Conservation (phyloP, 2,329 filamentous ascomycete species). For the Alternaria rosae region DNA sequence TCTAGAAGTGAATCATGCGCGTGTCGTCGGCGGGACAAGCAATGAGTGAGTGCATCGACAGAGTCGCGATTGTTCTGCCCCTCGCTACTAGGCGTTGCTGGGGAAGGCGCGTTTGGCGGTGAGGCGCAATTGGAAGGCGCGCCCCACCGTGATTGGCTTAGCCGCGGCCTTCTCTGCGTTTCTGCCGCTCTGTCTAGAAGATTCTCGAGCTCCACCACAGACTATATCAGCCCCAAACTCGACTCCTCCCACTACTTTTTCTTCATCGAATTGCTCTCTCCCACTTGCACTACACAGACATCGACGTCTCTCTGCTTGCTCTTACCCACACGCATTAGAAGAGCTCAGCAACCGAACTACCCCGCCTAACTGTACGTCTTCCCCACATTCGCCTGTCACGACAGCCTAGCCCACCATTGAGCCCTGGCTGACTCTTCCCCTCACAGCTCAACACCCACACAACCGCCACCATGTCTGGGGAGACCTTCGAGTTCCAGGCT, state of each 20-base stretch:
- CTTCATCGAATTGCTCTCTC: conserved; percentile 37
- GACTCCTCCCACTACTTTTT: conserved; percentile 27
- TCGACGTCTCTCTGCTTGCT: conserved; percentile 31
- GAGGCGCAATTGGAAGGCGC: conserved; percentile 21
- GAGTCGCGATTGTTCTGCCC: conserved; percentile 21
- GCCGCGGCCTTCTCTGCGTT: conserved; percentile 36
- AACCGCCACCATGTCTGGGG: conserved; percentile 72
- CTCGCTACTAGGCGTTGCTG: conserved; percentile 24
- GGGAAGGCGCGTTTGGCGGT: conserved; percentile 34
- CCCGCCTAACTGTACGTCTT: conserved; percentile 29
- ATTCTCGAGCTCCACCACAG: conserved; percentile 47
- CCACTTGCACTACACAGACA: conserved; percentile 24
- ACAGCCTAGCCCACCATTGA: conserved; percentile 16
- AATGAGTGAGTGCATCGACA: background rate
- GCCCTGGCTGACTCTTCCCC: conserved; percentile 14
- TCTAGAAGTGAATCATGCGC: background rate
- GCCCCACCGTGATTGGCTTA: conserved; percentile 34
- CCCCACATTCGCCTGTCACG: conserved; percentile 15
- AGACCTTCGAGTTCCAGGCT: conserved; percentile 99
- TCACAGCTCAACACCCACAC: conserved; percentile 27
- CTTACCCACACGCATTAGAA: conserved; percentile 27
- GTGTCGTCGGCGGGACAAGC: conserved; percentile 1
- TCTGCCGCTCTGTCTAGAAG: conserved; percentile 48
- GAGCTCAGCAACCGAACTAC: conserved; percentile 27
- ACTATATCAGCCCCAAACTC: conserved; percentile 44